These are phyloP conservation scores for Neonectria faginata DNA, from an alignment of 2,329 filamentous ascomycete species.

Conservation along the genomic window DNA sequence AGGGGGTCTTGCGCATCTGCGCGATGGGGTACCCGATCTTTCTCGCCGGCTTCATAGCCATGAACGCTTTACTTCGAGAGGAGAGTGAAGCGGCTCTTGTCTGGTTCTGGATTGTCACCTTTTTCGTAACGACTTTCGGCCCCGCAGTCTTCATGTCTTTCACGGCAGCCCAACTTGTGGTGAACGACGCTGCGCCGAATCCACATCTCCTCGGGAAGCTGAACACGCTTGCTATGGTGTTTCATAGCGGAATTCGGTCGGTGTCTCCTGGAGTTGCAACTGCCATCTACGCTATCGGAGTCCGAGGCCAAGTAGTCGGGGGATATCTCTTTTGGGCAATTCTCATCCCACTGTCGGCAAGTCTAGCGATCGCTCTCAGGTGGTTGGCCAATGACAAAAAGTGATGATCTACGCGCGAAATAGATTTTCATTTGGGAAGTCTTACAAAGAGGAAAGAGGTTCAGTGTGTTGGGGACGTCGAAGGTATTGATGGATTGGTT, in stretches of 20 bases:
- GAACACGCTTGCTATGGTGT: conserved; percentile 72
- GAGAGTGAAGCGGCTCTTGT: conserved; percentile 51
- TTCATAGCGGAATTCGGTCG: conserved; percentile 70
- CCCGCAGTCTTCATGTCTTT: conserved; percentile 76
- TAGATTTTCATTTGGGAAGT: too few relatives aligned
- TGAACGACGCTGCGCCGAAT: conserved; percentile 80
- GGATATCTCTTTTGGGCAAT: conserved; percentile 65
- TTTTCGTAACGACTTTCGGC: conserved; percentile 62
- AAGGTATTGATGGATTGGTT: too few relatives aligned
- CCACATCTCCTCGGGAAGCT: conserved; percentile 74
- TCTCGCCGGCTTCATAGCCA: conserved; percentile 67
- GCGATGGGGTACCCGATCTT: conserved; percentile 70
- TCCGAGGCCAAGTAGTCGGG: conserved; percentile 68
- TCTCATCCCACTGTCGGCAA: conserved; percentile 48
- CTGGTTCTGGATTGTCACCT: conserved; percentile 67
- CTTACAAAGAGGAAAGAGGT: too few relatives aligned
- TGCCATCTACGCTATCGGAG: conserved; percentile 75
- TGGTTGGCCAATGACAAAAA: conserved; percentile 47
- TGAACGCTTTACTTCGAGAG: conserved; percentile 61
- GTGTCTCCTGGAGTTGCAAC: conserved; percentile 75
- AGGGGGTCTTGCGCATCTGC: conserved; percentile 70
- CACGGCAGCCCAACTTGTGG: conserved; percentile 76
- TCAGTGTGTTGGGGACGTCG: too few relatives aligned
- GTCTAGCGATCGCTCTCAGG: conserved; percentile 41
- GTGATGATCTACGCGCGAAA: neutral